These are phyloP conservation scores for Heteromeles arbutifolia DNA, from an alignment of 306 rosid species.

Conservation along the genomic window DNA sequence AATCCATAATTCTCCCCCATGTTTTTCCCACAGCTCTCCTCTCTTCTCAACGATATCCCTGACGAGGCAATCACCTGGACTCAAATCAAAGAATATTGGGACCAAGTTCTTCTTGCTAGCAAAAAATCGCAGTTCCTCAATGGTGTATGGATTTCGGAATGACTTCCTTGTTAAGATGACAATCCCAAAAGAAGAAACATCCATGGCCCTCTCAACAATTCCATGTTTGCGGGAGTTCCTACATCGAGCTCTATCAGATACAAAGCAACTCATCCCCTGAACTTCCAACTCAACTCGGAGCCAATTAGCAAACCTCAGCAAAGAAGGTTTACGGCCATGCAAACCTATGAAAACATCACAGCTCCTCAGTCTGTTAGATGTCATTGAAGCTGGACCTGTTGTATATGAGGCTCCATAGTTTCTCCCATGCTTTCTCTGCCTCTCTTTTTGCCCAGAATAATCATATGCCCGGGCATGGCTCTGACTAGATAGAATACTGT, in stretches of 20 bases:
- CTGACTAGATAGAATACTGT: conserved; percentile 51
- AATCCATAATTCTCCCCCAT: conserved; percentile 81
- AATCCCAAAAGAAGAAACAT: conserved; percentile 76
- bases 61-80: conserved; percentile 69
- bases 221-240: conserved; percentile 55
- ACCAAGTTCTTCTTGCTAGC: conserved; percentile 76
- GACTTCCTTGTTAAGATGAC: conserved; percentile 71
- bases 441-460: conserved; percentile 38
- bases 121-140: conserved; percentile 70
- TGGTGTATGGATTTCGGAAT: conserved; percentile 72
- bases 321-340: conserved; percentile 55
- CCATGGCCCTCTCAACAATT: conserved; percentile 73
- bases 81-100: conserved; percentile 76
- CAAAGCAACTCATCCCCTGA: conserved; percentile 80
- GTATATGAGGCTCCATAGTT: conserved; percentile 29
- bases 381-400: conserved; percentile 50
- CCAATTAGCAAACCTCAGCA: conserved; percentile 70
- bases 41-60: conserved; percentile 86
- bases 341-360: conserved; percentile 77
- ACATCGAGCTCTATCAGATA: conserved; percentile 67
- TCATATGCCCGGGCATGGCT: conserved; percentile 23
- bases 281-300: conserved; percentile 74
- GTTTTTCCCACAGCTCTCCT: conserved; percentile 83
- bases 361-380: conserved; percentile 58
- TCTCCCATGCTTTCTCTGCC: conserved; percentile 34